Conservation (phyloP, 148 eudicot genomes). For the Chenopodium berlandieri region DNA sequence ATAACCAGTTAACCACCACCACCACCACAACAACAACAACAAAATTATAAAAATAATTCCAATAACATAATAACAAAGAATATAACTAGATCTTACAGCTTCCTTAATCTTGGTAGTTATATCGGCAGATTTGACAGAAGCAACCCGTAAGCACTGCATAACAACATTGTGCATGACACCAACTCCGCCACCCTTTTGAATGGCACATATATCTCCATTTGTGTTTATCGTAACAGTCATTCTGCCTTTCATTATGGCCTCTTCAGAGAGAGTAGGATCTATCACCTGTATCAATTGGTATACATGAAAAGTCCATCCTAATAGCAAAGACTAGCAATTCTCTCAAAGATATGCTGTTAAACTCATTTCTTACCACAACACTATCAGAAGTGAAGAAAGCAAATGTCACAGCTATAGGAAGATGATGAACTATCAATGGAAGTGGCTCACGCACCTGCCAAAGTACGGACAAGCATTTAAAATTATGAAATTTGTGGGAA, state of each 20-base stretch:
- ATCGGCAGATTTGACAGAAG: conserved; percentile 82
- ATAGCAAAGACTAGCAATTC: not conserved
- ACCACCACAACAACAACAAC: not conserved
- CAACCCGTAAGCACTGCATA: conserved; percentile 82
- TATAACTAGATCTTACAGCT: conserved; percentile 52
- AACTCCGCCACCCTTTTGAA: conserved; percentile 91
- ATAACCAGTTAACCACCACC: not conserved
- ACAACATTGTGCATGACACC: conserved; percentile 73
- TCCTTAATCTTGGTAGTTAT: conserved; percentile 69
- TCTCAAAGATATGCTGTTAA: not conserved
- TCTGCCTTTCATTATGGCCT: conserved; percentile 82
- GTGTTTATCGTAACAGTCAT: conserved; percentile 77
- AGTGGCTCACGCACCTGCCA: conserved; percentile 77
- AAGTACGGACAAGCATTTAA: not conserved
- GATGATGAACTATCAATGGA: conserved; percentile 83
- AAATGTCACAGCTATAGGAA: conserved; percentile 91
- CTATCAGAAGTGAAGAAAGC: conserved; percentile 61
- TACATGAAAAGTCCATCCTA: conserved; percentile 9
- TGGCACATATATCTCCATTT: conserved; percentile 87
- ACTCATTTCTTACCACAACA: conserved; percentile 55
- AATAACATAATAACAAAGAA: not conserved
- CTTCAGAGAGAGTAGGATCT: conserved; percentile 84
- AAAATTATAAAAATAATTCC: too few species aligned
- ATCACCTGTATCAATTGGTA: conserved; percentile 49
- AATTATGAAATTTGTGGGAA: not conserved